Conservation (phyloP, 345 rosid genomes). For the Balakata baccata region DNA sequence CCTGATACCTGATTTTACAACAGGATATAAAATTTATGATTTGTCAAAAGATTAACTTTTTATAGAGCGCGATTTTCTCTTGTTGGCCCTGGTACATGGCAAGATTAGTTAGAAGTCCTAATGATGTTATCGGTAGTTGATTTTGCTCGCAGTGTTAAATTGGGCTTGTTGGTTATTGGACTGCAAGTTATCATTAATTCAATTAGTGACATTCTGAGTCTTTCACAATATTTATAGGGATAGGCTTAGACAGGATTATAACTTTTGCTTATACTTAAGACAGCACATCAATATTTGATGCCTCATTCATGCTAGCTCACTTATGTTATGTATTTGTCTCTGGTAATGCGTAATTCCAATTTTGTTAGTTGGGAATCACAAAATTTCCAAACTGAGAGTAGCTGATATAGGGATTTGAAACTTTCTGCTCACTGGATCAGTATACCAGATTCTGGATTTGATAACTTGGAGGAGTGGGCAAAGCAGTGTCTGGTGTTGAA, state of each 20-base stretch:
- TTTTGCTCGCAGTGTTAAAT: background rate
- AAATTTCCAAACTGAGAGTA: background rate
- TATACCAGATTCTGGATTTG: background rate
- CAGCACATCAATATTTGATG: background rate
- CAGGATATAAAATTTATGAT: background rate
- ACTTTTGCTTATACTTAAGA: background rate
- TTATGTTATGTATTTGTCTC: background rate
- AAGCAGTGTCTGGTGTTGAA: constrained; percentile 33
- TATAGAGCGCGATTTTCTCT: background rate
- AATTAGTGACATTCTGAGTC: background rate
- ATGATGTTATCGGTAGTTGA: background rate
- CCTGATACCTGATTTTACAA: background rate
- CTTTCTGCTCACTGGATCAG: background rate
- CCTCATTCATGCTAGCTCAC: too few relatives aligned
- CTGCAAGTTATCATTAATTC: background rate
- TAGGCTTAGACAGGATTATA: background rate
- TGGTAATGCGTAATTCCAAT: background rate
- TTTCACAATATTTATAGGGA: too few relatives aligned
- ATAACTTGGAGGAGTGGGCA: constrained; percentile 37
- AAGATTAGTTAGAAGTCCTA: background rate
- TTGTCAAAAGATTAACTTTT: too few relatives aligned
- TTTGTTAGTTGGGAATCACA: too few relatives aligned
- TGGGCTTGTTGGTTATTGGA: background rate
- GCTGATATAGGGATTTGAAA: background rate
- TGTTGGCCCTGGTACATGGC: background rate